phyloP scores from a whole-genome alignment of 768 basidiomycete species.

The Goffeauzyma gilvescens region DNA sequence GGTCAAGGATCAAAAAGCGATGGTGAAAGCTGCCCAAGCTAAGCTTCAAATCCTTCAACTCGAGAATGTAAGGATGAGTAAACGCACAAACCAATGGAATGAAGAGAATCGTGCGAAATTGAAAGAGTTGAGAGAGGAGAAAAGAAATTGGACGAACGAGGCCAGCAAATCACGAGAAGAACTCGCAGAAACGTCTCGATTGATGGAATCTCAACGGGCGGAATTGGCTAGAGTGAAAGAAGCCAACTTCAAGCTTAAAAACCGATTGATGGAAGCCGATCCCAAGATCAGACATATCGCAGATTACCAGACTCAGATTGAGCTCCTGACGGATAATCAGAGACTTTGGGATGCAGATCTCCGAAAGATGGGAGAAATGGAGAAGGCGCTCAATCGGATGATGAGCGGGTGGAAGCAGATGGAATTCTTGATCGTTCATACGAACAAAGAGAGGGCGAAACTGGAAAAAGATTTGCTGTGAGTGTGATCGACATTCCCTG shows the following conservation, averaged over 20 bases:
- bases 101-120: too few relatives aligned
- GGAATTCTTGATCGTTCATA: background rate
- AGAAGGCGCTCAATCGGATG: constrained; percentile 4
- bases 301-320: constrained; percentile 6
- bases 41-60: too few relatives aligned
- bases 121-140: too few relatives aligned
- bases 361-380: background rate
- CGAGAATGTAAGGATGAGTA: too few relatives aligned
- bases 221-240: constrained; percentile 7
- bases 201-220: constrained; percentile 1
- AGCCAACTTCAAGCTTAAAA: constrained; percentile 7
- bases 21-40: too few relatives aligned
- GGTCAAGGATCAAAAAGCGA: too few relatives aligned
- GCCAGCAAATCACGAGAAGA: too few relatives aligned
- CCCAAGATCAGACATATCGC: constrained; percentile 8
- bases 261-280: constrained; percentile 5
- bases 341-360: constrained; percentile 6
- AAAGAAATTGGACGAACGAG: too few relatives aligned
- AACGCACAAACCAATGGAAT: too few relatives aligned
- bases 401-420: constrained; percentile 8
- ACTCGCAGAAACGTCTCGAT: too few relatives aligned
- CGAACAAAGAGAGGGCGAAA: background rate
- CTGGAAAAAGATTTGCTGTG: too few relatives aligned
- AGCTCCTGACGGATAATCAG: constrained; percentile 6
- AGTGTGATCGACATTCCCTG: too few relatives aligned